Conservation (phyloP, 495 filamentous ascomycete genomes). For the Aspergillus hancockii region DNA sequence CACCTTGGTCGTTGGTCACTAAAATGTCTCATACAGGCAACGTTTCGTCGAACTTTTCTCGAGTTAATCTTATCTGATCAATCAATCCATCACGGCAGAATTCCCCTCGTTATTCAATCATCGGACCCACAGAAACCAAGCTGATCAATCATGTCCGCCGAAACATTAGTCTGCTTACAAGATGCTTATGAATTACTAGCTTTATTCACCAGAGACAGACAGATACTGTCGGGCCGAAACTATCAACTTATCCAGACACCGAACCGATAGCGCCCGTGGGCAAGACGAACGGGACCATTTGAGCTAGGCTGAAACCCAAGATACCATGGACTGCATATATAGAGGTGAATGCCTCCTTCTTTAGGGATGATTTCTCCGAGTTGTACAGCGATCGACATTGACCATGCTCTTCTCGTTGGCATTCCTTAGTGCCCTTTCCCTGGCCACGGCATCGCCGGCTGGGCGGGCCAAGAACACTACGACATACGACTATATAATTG, state of each 20-base stretch:
- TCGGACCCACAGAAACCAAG: neutral
- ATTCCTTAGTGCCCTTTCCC: neutral
- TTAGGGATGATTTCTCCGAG: neutral
- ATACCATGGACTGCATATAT: neutral
- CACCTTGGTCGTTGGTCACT: too few relatives aligned
- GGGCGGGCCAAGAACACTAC: neutral
- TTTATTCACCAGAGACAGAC: neutral
- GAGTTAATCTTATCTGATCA: neutral
- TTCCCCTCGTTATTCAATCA: neutral
- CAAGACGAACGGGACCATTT: neutral
- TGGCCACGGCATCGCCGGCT: neutral
- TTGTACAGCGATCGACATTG: neutral
- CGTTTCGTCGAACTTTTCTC: neutral
- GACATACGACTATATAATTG: conserved; percentile 50
- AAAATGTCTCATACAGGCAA: neutral
- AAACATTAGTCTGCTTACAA: neutral
- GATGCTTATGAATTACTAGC: neutral
- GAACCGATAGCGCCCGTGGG: neutral
- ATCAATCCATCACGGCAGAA: neutral
- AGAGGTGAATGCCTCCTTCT: neutral
- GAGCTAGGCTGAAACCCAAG: neutral
- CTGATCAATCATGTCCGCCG: neutral
- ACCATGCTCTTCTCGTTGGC: neutral
- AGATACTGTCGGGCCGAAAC: neutral
- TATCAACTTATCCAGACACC: neutral